Evolutionary conservation across 2,329 filamentous ascomycete genomes (phyloP).

Genomic region (Colletotrichum cordylinicola): DNA sequence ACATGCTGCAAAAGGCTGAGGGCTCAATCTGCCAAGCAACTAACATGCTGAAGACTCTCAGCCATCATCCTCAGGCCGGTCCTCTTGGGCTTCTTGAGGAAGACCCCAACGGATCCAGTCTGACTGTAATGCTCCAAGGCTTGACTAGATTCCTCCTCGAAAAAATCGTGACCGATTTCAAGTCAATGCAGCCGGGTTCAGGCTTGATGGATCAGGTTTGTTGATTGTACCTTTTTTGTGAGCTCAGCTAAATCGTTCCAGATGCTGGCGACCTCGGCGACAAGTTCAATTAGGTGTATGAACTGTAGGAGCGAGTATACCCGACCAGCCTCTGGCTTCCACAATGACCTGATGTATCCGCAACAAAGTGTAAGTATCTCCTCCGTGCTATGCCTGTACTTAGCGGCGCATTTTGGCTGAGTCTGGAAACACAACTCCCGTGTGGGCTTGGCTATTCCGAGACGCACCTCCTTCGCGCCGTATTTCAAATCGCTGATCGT

Average conservation of each 20-base stretch:
- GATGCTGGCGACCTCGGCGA: constrained; percentile 72
- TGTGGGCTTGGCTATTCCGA: neutral
- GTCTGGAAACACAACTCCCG: neutral
- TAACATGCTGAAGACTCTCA: constrained; percentile 90
- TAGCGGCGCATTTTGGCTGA: neutral
- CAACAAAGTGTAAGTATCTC: constrained; percentile 1
- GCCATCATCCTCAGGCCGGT: constrained; percentile 78
- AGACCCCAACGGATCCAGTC: constrained; percentile 72
- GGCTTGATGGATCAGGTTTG: constrained; percentile 73
- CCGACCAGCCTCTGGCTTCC: constrained; percentile 77
- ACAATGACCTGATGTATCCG: constrained; percentile 85
- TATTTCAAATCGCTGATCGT: constrained; percentile 24
- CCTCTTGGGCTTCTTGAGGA: constrained; percentile 86
- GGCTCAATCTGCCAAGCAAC: constrained; percentile 96
- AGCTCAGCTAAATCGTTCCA: constrained; percentile 31
- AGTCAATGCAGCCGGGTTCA: constrained; percentile 66
- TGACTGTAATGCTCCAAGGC: constrained; percentile 84
- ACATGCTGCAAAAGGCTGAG: constrained; percentile 96
- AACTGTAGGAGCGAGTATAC: constrained; percentile 88
- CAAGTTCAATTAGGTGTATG: constrained; percentile 80
- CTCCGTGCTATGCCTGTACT: neutral
- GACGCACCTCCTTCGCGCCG: neutral
- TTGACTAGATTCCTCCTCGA: constrained; percentile 86
- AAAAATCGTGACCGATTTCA: constrained; percentile 79
- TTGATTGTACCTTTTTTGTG: neutral